Base-by-base conservation (phyloP, 2,329 filamentous ascomycete species). In the Orbilia javanica region DNA sequence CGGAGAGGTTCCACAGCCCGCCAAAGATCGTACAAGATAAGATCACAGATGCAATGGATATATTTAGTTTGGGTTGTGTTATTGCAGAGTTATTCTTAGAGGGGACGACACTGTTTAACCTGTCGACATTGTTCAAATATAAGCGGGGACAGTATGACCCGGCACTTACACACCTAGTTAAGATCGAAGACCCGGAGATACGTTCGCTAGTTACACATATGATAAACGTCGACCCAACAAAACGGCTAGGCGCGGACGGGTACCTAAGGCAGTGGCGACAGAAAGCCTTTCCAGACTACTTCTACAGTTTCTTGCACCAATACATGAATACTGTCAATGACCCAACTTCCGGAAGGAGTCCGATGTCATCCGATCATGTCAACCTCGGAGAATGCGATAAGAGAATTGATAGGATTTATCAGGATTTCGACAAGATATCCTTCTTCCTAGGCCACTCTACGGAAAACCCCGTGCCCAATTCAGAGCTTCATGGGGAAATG, bases 261-360 rank as follows among this genome's bases (percentile, higher is more conserved):
- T 98, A 97, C 81, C 86, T 99, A 8, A 91, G 94, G 22, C 95
- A 97, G 82, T 98, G 93, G 90, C 93, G 93, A 82, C 89, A 89
- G 55, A 97, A 95, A 83, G 93, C 95, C 2, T 99, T 99, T 80
- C 96, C 96, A 0, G 90, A 93, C 73, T 99, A 99, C 84, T 99
- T 99, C 82, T 98, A 97, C 86, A 96, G 90, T 83, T 98, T 99
- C 83, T 87, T 99, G 34, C 96, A 99, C 83, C 94, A 97, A 82
- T 97, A 99, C 83, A 97, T 99, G 93, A 93, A 93, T 81, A 88
- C 97, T 68, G 93, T 99, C 79, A 98, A 96, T 3, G 94, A 98
- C 83, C 92, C 94, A 0, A 93, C 92, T 0, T 93, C 93, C 0
- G 93, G 93, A 0, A 91, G 92, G 80, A 90, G 89, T 65, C 88